phyloP scores from a whole-genome alignment of 2,329 filamentous ascomycete species.

The Fusarium kyushuense region DNA sequence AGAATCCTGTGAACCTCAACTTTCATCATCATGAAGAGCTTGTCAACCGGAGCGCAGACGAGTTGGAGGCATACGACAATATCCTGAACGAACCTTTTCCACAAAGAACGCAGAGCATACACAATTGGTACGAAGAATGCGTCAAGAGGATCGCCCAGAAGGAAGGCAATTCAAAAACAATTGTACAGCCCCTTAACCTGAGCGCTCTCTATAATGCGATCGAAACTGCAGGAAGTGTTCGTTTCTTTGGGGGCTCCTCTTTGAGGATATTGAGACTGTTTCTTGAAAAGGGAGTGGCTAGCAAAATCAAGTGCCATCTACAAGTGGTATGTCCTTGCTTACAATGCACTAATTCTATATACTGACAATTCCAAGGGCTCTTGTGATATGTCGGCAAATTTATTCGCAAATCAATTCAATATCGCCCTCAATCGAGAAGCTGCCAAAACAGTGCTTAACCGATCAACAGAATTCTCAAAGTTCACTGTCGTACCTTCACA shows the following conservation, averaged over 20 bases:
- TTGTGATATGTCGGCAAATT: constrained; percentile 39
- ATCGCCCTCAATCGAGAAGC: constrained; percentile 38
- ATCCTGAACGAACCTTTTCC: constrained; percentile 23
- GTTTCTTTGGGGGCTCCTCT: constrained; percentile 43
- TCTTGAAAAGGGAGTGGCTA: constrained; percentile 33
- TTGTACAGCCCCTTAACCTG: constrained; percentile 15
- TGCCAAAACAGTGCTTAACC: constrained; percentile 32
- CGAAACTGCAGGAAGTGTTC: constrained; percentile 30
- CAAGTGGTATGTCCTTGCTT: constrained; percentile 32
- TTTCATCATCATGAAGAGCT: constrained; percentile 47
- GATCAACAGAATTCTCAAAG: constrained; percentile 27
- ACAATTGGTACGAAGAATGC: constrained; percentile 38
- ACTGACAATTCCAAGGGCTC: constrained; percentile 32
- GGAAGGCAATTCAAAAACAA: constrained; percentile 3
- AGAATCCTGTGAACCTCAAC: constrained; percentile 64
- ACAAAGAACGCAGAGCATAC: constrained; percentile 19
- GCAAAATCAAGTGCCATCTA: constrained; percentile 38
- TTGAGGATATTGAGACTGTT: constrained; percentile 38
- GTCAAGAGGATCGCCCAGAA: constrained; percentile 12
- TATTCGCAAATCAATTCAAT: constrained; percentile 45
- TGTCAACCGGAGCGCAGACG: constrained; percentile 33
- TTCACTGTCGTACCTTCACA: constrained; percentile 44
- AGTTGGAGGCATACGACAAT: constrained; percentile 27
- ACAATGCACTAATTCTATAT: background rate
- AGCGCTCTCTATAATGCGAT: constrained; percentile 31